These are phyloP conservation scores for Amanita rimosa DNA, from an alignment of 768 basidiomycete genomes.

Conservation along the genomic window DNA sequence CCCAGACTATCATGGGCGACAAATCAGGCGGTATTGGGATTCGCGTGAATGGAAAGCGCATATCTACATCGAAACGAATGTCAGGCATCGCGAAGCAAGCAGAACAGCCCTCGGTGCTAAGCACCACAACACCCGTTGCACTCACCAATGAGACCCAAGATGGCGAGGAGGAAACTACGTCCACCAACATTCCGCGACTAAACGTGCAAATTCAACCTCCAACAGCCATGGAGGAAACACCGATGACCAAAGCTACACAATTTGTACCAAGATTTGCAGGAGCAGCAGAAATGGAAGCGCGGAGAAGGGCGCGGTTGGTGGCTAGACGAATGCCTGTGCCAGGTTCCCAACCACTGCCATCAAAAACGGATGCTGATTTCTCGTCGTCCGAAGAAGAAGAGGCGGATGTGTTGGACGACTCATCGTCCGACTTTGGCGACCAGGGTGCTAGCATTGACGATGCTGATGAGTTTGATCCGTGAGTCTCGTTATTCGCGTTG, in stretches of 20 bases:
- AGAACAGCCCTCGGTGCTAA: conserved; percentile 21
- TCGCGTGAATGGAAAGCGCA: conserved; percentile 58
- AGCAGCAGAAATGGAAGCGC: conserved; percentile 78
- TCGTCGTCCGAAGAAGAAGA: conserved; percentile 50
- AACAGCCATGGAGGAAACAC: conserved; percentile 28
- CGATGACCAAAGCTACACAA: conserved; percentile 38
- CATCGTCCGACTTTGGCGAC: conserved; percentile 37
- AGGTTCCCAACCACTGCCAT: conserved; percentile 19
- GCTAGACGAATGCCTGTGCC: conserved; percentile 40
- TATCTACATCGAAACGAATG: conserved; percentile 39
- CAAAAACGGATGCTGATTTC: conserved; percentile 28
- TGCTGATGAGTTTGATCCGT: conserved; percentile 77
- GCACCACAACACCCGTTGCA: conserved; percentile 18
- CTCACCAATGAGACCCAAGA: conserved; percentile 15
- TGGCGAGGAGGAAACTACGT: conserved; percentile 12
- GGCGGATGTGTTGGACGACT: conserved; percentile 38
- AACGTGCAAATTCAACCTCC: conserved; percentile 30
- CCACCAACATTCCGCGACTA: conserved; percentile 19
- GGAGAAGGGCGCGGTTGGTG: conserved; percentile 54
- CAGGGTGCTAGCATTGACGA: conserved; percentile 46
- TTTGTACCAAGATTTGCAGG: conserved; percentile 76
- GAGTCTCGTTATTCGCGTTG: conserved; percentile 16
- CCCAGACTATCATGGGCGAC: conserved; percentile 80
- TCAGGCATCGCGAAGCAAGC: conserved; percentile 24
- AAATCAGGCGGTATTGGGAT: conserved; percentile 66